phyloP scores from a whole-genome alignment of 805 yeast species.

The Monosporozyma servazzii region DNA sequence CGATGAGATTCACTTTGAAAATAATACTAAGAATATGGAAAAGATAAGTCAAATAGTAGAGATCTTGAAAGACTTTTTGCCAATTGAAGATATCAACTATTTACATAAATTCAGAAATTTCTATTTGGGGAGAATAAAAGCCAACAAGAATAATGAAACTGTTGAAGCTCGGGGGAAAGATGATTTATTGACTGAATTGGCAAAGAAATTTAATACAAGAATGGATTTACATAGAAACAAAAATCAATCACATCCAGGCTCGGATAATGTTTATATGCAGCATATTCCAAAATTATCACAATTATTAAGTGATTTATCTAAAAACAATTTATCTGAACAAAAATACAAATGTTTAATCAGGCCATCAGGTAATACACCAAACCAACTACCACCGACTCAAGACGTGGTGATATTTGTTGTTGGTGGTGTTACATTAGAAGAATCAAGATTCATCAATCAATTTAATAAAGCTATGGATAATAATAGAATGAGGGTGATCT shows the following conservation, averaged over 20 bases:
- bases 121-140: conserved; percentile 6
- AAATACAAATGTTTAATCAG: conserved; percentile 23
- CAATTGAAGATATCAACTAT: conserved; percentile 33
- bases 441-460: conserved; percentile 72
- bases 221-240: conserved; percentile 26
- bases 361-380: neutral
- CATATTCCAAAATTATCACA: conserved; percentile 61
- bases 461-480: conserved; percentile 40
- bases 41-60: conserved; percentile 38
- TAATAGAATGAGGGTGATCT: conserved; percentile 51
- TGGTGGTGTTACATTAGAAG: conserved; percentile 92
- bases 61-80: conserved; percentile 32
- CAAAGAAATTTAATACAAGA: conserved; percentile 29
- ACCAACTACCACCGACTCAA: conserved; percentile 33
- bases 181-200: conserved; percentile 27
- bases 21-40: conserved; percentile 47
- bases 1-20: conserved; percentile 32
- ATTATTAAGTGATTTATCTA: conserved; percentile 29
- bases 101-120: conserved; percentile 38
- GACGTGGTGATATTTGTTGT: conserved; percentile 65
- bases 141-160: neutral
- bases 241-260: conserved; percentile 13
- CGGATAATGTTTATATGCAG: conserved; percentile 81
- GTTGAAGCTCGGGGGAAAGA: conserved; percentile 6
- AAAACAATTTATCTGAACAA: conserved; percentile 33